phyloP scores from a whole-genome alignment of 2,329 filamentous ascomycete species.

The Colletotrichum aenigma region DNA sequence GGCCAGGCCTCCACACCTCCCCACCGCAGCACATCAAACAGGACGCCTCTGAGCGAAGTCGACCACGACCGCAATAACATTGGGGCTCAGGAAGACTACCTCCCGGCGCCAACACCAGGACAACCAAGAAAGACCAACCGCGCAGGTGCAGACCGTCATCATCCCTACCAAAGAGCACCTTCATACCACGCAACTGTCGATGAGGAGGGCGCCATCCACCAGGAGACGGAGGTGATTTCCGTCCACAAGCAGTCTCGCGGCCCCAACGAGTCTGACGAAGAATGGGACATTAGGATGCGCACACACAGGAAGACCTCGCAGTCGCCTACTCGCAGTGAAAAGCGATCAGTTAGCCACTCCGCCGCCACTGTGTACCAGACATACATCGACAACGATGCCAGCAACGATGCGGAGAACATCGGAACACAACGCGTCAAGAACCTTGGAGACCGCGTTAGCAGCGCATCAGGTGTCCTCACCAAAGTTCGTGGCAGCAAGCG shows the following conservation, averaged over 20 bases:
- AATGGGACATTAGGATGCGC: conserved; percentile 77
- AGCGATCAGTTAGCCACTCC: conserved; percentile 78
- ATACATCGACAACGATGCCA: conserved; percentile 67
- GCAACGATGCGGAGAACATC: conserved; percentile 75
- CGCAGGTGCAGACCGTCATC: conserved; percentile 76
- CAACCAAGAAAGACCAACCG: conserved; percentile 91
- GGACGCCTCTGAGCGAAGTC: conserved; percentile 92
- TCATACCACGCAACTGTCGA: conserved; percentile 46
- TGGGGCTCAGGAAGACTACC: conserved; percentile 82
- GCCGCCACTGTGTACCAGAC: conserved; percentile 71
- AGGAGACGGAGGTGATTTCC: conserved; percentile 65
- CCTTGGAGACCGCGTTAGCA: conserved; percentile 56
- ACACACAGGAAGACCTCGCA: conserved; percentile 69
- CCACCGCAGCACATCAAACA: conserved; percentile 74
- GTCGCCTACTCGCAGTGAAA: conserved; percentile 65
- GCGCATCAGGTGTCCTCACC: conserved; percentile 60
- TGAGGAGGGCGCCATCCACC: conserved; percentile 57
- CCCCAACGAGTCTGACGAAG: conserved; percentile 78
- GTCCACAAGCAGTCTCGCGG: conserved; percentile 66
- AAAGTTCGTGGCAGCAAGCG: conserved; percentile 70
- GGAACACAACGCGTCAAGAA: conserved; percentile 63
- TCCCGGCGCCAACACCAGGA: conserved; percentile 93
- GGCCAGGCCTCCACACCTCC: conserved; percentile 80
- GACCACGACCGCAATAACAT: conserved; percentile 76
- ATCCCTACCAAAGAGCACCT: conserved; percentile 70